phyloP scores from a whole-genome alignment of 2,329 filamentous ascomycete genomes.

The Monilinia aucupariae region DNA sequence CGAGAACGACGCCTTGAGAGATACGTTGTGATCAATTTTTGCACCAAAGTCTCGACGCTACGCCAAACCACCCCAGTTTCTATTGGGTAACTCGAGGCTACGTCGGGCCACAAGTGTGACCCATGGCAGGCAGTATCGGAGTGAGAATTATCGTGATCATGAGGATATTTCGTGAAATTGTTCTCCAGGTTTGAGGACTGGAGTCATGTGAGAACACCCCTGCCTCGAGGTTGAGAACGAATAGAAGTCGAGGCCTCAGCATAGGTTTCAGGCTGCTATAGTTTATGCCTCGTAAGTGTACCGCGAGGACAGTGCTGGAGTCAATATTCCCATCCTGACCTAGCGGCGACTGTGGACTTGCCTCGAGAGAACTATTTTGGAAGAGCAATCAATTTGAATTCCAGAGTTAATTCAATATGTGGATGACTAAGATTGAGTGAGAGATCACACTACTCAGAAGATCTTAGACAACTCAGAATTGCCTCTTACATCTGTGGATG shows the following conservation, averaged over 20 bases:
- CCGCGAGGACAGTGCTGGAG: not conserved
- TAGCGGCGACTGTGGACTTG: not conserved
- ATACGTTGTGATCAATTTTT: not conserved
- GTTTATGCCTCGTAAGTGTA: not conserved
- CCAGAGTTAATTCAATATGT: not conserved
- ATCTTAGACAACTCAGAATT: not conserved
- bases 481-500: not conserved
- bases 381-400: not conserved
- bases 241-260: not conserved
- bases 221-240: not conserved
- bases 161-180: not conserved
- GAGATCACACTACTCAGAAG: not conserved
- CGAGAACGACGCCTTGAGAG: not conserved
- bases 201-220: not conserved
- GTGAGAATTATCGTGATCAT: constrained; percentile 7
- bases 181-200: not conserved
- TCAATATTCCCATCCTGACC: not conserved
- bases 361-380: not conserved
- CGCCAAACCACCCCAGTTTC: not conserved
- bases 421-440: not conserved
- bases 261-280: not conserved
- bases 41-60: not conserved
- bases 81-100: not conserved
- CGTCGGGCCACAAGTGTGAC: constrained; percentile 12
- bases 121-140: not conserved